A percentile compares a stretch with the other conserved stretches of the same genome.
Evolutionary conservation across 371 early-diverging fungal species (phyloP).

Genomic region (Fennellomyces sp.): DNA sequence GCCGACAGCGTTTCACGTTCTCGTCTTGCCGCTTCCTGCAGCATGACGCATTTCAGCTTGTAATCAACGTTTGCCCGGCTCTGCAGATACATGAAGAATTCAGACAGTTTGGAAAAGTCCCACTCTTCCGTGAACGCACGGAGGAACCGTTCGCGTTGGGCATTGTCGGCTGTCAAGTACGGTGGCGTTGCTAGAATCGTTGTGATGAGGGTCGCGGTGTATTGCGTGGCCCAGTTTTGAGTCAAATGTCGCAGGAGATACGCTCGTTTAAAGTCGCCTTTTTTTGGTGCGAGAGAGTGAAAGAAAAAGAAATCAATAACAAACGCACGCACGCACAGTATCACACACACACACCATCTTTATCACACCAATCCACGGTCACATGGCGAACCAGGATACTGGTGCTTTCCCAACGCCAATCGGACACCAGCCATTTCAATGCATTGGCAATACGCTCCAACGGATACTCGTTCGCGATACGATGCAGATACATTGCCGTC

Average conservation of each 20-base stretch:
- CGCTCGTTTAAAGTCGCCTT: conserved; percentile 59
- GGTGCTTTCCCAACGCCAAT: conserved; percentile 72
- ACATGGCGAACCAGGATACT: conserved; percentile 67
- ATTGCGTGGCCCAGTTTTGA: conserved; percentile 64
- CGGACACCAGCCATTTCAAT: conserved; percentile 69
- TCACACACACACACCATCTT: conserved; percentile 19
- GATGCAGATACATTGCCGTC: conserved; percentile 70
- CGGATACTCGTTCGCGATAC: conserved; percentile 75
- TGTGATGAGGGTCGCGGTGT: conserved; percentile 53
- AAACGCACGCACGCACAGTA: too few species aligned
- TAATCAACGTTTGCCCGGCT: conserved; percentile 70
- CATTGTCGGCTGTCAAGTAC: conserved; percentile 28
- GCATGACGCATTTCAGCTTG: conserved; percentile 72
- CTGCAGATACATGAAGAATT: conserved; percentile 75
- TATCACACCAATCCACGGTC: conserved; percentile 66
- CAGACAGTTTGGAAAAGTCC: conserved; percentile 79
- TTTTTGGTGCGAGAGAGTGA: neutral
- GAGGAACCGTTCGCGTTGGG: conserved; percentile 63
- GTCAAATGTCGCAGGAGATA: conserved; percentile 58
- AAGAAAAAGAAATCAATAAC: neutral
- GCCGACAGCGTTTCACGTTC: conserved; percentile 47
- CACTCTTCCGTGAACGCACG: conserved; percentile 72
- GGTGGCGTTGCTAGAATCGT: conserved; percentile 44
- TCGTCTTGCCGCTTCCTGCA: conserved; percentile 69
- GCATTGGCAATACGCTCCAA: conserved; percentile 72